A percentile compares a stretch with the other conserved stretches of the same genome.
phyloP scores from a whole-genome alignment of 2,329 filamentous ascomycete genomes.

The Penicillium sumatraense region DNA sequence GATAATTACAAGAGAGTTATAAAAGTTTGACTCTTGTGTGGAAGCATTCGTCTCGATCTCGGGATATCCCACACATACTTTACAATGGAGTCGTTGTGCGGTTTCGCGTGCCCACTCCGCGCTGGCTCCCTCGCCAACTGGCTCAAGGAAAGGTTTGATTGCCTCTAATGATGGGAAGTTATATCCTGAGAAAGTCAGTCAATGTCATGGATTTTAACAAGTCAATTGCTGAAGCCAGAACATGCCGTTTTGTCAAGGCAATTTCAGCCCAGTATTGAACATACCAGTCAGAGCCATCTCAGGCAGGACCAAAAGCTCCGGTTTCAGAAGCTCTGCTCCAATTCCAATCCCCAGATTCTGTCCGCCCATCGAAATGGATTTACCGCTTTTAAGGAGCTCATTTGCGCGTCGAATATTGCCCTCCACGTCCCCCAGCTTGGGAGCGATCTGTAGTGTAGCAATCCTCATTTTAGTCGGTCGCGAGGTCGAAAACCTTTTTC shows the following conservation, averaged over 20 bases:
- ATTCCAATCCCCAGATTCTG: constrained; percentile 17
- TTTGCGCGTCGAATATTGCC: constrained; percentile 52
- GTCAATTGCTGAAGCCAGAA: too few relatives aligned
- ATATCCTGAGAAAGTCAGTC: constrained; percentile 54
- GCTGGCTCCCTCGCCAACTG: constrained; percentile 58
- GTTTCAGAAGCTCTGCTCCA: constrained; percentile 31
- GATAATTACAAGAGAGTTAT: constrained; percentile 65
- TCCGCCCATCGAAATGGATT: constrained; percentile 16
- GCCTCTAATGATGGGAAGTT: constrained; percentile 64
- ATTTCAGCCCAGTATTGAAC: constrained; percentile 3
- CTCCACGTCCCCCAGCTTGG: constrained; percentile 48
- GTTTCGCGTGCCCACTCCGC: constrained; percentile 63
- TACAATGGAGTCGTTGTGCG: constrained; percentile 59
- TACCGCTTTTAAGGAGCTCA: constrained; percentile 44
- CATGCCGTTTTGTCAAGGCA: background rate
- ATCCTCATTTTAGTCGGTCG: constrained; percentile 46
- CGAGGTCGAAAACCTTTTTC: constrained; percentile 16
- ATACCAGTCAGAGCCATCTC: constrained; percentile 66
- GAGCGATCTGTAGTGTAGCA: constrained; percentile 52
- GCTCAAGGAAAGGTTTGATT: constrained; percentile 64
- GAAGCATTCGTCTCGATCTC: constrained; percentile 45
- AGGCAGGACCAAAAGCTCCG: constrained; percentile 65
- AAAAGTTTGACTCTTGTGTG: constrained; percentile 43
- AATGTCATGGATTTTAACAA: background rate
- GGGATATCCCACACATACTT: constrained; percentile 68